Evolutionary conservation across 768 basidiomycete species (phyloP).

Genomic region (Mycena filopes): DNA sequence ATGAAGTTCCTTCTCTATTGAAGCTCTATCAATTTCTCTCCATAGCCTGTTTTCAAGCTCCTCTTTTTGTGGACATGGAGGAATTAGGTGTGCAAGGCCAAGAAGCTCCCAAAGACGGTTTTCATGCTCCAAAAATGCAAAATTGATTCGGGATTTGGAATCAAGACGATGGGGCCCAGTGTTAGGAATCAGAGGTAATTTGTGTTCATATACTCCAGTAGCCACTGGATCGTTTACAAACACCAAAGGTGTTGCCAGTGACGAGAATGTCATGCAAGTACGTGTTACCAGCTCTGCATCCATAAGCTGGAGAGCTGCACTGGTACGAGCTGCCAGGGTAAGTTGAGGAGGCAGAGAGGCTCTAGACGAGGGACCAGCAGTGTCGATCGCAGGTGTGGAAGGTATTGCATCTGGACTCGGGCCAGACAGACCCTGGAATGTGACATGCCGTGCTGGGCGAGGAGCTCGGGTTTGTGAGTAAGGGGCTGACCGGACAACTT

Average conservation of each 20-base stretch:
- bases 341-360: too few species aligned
- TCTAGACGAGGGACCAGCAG: too few species aligned
- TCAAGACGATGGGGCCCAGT: background rate
- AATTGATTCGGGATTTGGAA: constrained; percentile 19
- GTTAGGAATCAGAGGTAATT: background rate
- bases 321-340: too few species aligned
- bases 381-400: too few species aligned
- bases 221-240: constrained; percentile 32
- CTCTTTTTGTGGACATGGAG: background rate
- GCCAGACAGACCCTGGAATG: too few species aligned
- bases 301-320: too few species aligned
- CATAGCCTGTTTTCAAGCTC: background rate
- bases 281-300: too few species aligned
- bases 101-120: constrained; percentile 7
- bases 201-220: constrained; percentile 18
- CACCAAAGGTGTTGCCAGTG: constrained; percentile 17
- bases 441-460: too few species aligned
- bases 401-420: too few species aligned
- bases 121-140: constrained; percentile 8
- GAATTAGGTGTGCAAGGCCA: constrained; percentile 7
- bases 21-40: background rate
- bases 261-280: background rate
- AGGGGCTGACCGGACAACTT: too few species aligned
- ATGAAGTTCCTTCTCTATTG: constrained; percentile 1
- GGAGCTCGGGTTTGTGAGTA: too few species aligned